Base-by-base conservation (phyloP, 2,329 filamentous ascomycete species). In the Bipolaris gigantea region DNA sequence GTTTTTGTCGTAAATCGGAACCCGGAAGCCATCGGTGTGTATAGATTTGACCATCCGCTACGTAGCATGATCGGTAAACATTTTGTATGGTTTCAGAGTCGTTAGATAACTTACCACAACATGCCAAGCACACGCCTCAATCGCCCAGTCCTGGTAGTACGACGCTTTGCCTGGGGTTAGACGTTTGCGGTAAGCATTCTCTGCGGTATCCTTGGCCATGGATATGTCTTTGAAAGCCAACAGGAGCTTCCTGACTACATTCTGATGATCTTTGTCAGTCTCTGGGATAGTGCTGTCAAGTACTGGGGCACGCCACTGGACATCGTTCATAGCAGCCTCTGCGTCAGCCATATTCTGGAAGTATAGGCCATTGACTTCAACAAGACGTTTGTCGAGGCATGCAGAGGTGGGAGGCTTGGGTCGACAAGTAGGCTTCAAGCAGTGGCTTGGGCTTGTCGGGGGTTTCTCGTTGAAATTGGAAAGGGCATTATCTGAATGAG, bases 81-180 rank as follows among this genome's bases (percentile, higher is more conserved):
- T 8, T 30, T 33, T 5, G 13, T 5, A 23, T 11, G 6, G 19
- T 10, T 1, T 27, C 21, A 8, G 6, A n/a, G 4, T 2, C 18
- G 34, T 35, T 16, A n/a, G n/a, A n/a, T n/a, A 2, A 46, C 54
- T 42, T 25, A 56, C 56, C 25, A 61, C 3, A 3, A 61, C 47
- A 8, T 55, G 43, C 59, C 59, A 61, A 13, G 53, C 50, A 42
- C 59, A 61, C 5, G 43, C 41, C 30, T 61, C 59, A 19, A 61
- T 51, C 4, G 56, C 48, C 56, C 59, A 59, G 5, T 58, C 45
- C n/a, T 35, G 15, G 16, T 59, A 59, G 49, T 30, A 55, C 7
- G 32, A n/a, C 9, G 32, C 6, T 11, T 39, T 34, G 4, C 46
- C 50, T 15, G 49, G 43, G 19, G 50, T 55, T 18, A 61, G 33